phyloP scores from a whole-genome alignment of 73 alveolate species.

The Symbiodinium natans region DNA sequence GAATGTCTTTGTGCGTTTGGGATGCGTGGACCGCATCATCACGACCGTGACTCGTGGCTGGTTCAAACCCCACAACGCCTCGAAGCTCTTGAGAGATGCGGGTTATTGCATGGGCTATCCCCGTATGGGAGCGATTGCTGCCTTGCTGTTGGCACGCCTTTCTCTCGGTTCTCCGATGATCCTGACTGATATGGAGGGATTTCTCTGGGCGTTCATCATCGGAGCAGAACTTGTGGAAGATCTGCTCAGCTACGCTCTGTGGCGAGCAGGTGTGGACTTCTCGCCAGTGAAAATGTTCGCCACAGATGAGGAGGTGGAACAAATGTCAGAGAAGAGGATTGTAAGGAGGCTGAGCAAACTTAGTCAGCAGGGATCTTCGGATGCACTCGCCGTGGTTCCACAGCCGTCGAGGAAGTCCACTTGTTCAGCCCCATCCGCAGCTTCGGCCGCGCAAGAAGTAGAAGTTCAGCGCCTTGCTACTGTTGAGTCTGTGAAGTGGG shows the following conservation, averaged over 20 bases:
- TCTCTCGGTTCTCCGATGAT: not conserved
- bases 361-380: no score
- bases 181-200: not conserved
- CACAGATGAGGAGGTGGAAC: not conserved
- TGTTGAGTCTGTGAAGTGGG: not conserved
- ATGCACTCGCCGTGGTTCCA: no score
- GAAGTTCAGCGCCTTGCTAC: no score
- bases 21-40: constrained; percentile 12
- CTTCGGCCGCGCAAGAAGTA: no score
- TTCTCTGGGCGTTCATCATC: not conserved
- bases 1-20: constrained; percentile 26
- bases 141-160: constrained; percentile 39
- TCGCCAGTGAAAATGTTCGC: not conserved
- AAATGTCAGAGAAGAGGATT: not conserved
- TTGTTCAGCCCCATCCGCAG: no score
- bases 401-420: no score
- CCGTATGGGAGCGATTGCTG: constrained; percentile 21
- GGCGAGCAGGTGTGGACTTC: not conserved
- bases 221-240: constrained; percentile 35
- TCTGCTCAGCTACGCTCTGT: constrained; percentile 5
- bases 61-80: constrained; percentile 8
- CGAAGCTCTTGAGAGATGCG: constrained; percentile 5
- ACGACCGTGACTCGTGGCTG: not conserved
- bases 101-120: constrained; percentile 63
- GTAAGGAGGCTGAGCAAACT: no score